These are phyloP conservation scores for Trichoderma harzianum DNA, from an alignment of 2,329 filamentous ascomycete genomes.

Conservation along the genomic window DNA sequence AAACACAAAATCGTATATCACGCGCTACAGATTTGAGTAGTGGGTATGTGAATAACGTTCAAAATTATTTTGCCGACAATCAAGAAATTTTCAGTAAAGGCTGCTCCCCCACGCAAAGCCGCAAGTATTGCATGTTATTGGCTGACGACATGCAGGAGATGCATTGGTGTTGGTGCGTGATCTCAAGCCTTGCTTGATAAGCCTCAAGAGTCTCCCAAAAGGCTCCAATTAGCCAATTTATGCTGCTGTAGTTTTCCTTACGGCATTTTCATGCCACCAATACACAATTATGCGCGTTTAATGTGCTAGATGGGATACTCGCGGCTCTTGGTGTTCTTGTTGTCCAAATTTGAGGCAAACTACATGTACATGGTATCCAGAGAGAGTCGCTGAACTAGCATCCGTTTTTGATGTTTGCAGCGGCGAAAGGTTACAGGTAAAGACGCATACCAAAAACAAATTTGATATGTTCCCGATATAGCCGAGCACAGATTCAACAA, in stretches of 20 bases:
- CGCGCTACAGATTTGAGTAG: neutral
- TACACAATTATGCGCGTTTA: no score
- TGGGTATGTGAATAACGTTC: neutral
- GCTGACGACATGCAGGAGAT: neutral
- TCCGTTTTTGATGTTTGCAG: neutral
- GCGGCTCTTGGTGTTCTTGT: no score
- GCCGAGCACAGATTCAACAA: neutral
- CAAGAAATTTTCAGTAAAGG: neutral
- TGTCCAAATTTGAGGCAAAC: no score
- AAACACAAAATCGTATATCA: neutral
- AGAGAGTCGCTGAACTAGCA: no score
- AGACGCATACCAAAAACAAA: neutral
- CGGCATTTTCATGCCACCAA: rapidly evolving
- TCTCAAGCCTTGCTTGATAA: neutral
- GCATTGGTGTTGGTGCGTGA: neutral
- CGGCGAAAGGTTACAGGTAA: neutral
- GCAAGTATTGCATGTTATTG: neutral
- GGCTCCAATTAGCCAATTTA: no score
- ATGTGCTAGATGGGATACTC: no score
- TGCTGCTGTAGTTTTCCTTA: no score
- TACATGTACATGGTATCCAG: no score
- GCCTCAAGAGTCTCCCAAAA: neutral
- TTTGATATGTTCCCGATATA: neutral
- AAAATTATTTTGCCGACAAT: neutral
- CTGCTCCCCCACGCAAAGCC: neutral